Evolutionary conservation across 2,329 filamentous ascomycete species (phyloP), one percentile per base, ranked within the genome.

Genomic region (Paramyrothecium roridum): DNA sequence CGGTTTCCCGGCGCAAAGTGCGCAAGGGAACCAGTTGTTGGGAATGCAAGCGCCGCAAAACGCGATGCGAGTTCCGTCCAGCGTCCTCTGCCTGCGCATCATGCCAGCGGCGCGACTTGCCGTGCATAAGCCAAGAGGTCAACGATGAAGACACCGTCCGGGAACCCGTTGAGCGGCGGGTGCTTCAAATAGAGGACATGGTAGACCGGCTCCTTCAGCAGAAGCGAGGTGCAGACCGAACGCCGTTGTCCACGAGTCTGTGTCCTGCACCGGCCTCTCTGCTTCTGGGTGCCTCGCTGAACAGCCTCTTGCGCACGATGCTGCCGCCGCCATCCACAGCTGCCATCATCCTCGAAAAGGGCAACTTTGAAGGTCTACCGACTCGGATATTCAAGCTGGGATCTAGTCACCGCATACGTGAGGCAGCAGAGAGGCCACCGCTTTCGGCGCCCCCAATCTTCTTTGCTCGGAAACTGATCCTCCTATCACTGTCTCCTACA

Each of bases 21-120:
- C 77, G 80, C 23, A 84, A 82, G 53, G 82, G 82, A 19, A 84
- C 82, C 26, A 83, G 80, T 55, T 84, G 82, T 63, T 84, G 81
- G 80, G 80, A 83, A 59, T 85, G 82, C 72, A 81, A 80, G 65
- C 74, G 78, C 51, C 74, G 80, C 22, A 85, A 85, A 67, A 73
- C 78, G 6, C 71, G 74, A 3, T 85, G 82, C 62, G 74, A 72
- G 17, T 78, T 80, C 56, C 64, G 68, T 12, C 60, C 68, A 0
- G 60, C 67, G 3, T 72, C 76, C 7, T 55, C 66, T 2, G 60
- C 72, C 1, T 84, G 81, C 55, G 66, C 71, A 20, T 73, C 71
- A 2, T 85, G 81, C 58, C 65, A 69, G 20, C 65, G 74, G 7
- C 74, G 81, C 1, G 70, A 73, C 1, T 68, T 71, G 0, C 58